Percentiles rank a stretch among this genome's conserved stretches.
Conservation (phyloP, 768 basidiomycete species). For the Auriscalpium orientale region DNA sequence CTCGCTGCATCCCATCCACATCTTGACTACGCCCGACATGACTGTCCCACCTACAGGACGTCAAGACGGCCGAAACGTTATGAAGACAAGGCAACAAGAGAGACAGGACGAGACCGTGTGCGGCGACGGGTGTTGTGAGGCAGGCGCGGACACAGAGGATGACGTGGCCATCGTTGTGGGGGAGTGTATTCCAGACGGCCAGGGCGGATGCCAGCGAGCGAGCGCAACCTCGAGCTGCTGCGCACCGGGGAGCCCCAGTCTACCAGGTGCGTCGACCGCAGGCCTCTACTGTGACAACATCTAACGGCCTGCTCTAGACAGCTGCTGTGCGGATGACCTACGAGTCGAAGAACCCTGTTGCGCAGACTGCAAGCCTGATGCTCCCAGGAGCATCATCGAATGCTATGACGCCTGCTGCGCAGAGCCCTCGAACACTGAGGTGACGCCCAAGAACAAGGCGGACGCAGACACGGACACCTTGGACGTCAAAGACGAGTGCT, state of each 20-base stretch:
- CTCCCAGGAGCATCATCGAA: too few relatives aligned
- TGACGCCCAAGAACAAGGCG: too few relatives aligned
- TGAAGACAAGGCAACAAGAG: too few relatives aligned
- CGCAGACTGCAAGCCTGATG: too few relatives aligned
- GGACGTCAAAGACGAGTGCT: not conserved
- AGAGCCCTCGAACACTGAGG: not conserved
- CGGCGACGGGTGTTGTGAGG: not conserved
- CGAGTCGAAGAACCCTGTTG: not conserved
- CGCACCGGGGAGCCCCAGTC: not conserved
- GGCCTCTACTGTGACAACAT: not conserved
- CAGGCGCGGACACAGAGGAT: not conserved
- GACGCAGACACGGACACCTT: not conserved
- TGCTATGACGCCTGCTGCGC: not conserved
- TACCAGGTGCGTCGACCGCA: not conserved
- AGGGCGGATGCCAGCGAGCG: slow-evolving; percentile 6
- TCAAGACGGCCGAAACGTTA: too few relatives aligned
- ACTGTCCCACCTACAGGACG: too few relatives aligned
- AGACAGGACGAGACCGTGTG: not conserved
- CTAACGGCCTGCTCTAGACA: not conserved
- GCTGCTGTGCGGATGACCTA: not conserved
- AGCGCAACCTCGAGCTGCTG: not conserved
- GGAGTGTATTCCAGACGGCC: slow-evolving; percentile 6
- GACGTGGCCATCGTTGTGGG: not conserved
- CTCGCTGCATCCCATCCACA: too few relatives aligned
- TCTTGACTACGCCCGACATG: too few relatives aligned